Evolutionary conservation across 768 basidiomycete genomes (phyloP), one percentile per base, ranked within the genome.

Genomic region (Tricholoma bakamatsutake): DNA sequence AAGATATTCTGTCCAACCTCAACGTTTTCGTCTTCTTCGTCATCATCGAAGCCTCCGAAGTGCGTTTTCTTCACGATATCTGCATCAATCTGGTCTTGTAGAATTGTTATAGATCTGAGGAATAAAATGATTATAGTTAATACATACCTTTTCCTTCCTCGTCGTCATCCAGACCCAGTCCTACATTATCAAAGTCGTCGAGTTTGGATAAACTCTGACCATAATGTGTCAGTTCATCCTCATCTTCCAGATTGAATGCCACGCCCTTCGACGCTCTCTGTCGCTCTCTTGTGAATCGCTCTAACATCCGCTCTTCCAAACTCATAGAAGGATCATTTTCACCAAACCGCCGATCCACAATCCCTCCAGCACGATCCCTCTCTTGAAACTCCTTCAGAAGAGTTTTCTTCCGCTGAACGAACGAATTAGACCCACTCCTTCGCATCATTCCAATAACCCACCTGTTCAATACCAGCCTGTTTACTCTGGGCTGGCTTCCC

Each of bases 301-400:
- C 94, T 35, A 98, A 78, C 87, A 98, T 98, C 58, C 93, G 88
- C 61, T 98, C 96, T 68, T 99, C 97, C 31, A 93, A 76, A n/a
- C 90, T 87, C 81, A 98, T 85, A 9, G 85, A 80, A 1, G 94
- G 86, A 59, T 98, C 86, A 66, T 91, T 87, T 80, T 99, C 97
- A 73, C 97, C 97, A 66, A 98, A 98, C 17, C 97, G 87, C 51
- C 92, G 82, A 71, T 99, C 97, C 55, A 95, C 74, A 56, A 99
- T 86, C 5, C 94, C 91, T 5, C 94, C 95, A 9, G 88, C 84
- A 59, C 85, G 88, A 48, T 82, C 85, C 61, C 84, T 87, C 50
- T 88, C 82, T 57, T 92, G 82, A 52, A 84, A 88, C 72, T 98
- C 94, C 57, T 93, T 94, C 53, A 98, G 71, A 21, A 99, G 74